Base-by-base conservation (phyloP, 352 stramenopile genomes). In the Phytopythium kandeliae region DNA sequence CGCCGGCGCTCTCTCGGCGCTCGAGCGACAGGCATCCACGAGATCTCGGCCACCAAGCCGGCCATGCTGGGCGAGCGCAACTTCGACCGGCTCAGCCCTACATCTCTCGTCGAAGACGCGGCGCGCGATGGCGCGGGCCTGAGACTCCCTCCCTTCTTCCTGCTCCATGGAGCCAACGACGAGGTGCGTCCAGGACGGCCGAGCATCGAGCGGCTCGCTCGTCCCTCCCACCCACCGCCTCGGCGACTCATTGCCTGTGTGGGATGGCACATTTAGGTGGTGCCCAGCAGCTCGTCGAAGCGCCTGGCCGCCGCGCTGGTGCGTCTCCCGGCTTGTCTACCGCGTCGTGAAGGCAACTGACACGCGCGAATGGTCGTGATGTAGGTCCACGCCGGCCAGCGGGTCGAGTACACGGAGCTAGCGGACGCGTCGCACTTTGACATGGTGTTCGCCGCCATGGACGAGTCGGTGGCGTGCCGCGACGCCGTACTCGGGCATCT, bases 21-120 rank as follows among this genome's bases (percentile, higher is more conserved):
- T n/a, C n/a, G n/a, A n/a, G n/a, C n/a, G n/a, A 9, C 22, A 65
- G 76, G 76, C 41, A 75, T 87, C 41, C 74, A 88, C 54, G 72
- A 85, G 37, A 80, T 91, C 53, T 88, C 79, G 47, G 64, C 72
- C 7, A 85, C 88, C 70, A 86, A 87, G 53, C 79, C 79, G 22
- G 65, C 79, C 15, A 80, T 91, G 72, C 67, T 86, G 11, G 79
- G 79, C 28, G 59, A 71, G 43, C 50, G 49, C 36, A 74, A 85
- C 38, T 91, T 91, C 37, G 54, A 69, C 30, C 63, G 61, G 37
- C 58, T 54, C 17, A 90, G 79, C 48, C 74, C 79, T 4, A 73
- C 72, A 24, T 54, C 59, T 35, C 59, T 85, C 26, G 48, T 86
- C n/a, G 50, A 51, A 31, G 43, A 62, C 15, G 50, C 65, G 6